phyloP scores from a whole-genome alignment of 2,329 filamentous ascomycete genomes.

The Ceratocystiopsis brevicomis region DNA sequence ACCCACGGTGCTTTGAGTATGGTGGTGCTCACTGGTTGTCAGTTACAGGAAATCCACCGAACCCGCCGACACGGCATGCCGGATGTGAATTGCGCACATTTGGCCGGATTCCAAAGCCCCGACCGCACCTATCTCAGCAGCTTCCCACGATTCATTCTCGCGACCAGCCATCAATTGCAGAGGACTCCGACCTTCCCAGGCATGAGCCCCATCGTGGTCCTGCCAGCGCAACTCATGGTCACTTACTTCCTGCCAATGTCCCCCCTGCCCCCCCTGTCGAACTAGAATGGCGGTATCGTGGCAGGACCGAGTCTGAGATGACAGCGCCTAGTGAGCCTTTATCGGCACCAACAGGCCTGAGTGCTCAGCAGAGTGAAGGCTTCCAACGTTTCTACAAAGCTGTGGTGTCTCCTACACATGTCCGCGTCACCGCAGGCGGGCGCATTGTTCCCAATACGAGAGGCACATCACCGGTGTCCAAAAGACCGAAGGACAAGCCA shows the following conservation, averaged over 20 bases:
- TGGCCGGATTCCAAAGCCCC: constrained; percentile 5
- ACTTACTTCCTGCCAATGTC: not conserved
- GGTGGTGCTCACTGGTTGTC: not conserved
- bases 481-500: constrained; percentile 26
- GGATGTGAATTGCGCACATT: constrained; percentile 4
- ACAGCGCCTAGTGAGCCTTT: constrained; percentile 29
- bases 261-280: constrained; percentile 9
- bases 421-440: constrained; percentile 47
- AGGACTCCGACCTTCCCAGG: constrained; percentile 14
- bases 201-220: not conserved
- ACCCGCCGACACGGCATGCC: not conserved
- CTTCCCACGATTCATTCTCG: constrained; percentile 6
- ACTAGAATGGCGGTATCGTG: constrained; percentile 14
- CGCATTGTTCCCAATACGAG: constrained; percentile 48
- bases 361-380: constrained; percentile 41
- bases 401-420: constrained; percentile 47
- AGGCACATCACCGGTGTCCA: constrained; percentile 30
- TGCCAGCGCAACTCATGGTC: too few relatives aligned
- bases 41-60: not conserved
- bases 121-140: constrained; percentile 1
- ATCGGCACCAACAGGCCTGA: constrained; percentile 31
- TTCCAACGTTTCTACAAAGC: constrained; percentile 50
- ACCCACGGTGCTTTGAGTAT: not conserved
- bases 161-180: constrained; percentile 18
- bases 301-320: constrained; percentile 27